Evolutionary conservation across 2,329 filamentous ascomycete genomes (phyloP), one percentile per base, ranked within the genome.

Genomic region (Cladosporium sp.): DNA sequence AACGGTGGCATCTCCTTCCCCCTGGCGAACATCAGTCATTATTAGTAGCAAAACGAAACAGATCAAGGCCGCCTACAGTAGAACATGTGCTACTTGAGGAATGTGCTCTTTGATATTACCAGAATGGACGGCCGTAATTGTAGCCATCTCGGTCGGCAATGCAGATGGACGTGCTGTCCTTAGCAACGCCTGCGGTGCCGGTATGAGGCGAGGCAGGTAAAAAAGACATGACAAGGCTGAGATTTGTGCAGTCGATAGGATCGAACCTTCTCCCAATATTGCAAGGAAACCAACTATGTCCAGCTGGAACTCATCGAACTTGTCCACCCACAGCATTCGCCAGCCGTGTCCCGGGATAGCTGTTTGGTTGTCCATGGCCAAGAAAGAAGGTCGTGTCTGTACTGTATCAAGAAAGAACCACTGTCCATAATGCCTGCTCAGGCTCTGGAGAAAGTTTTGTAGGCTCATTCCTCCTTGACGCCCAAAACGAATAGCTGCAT

Each of bases 211-310:
- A 30, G 75, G 75, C 4, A 77, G 61, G 54, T 72, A 76, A 55
- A 74, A 72, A 59, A 75, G 71, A 60, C 62, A 66, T 7, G 74
- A 77, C 5, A 77, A 64, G 0, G 74, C 74, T 4, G 72, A 70
- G 15, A 78, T 73, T 59, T 77, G 73, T 19, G 74, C 72, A 55
- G 74, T 76, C 33, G 73, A 70, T 7, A 72, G 63, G n/a, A 78
- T 69, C 41, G 70, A 74, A 62, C 74, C 73, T 60, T 78, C 74
- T 38, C 75, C 75, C 25, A 77, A 62, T 53, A 78, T 73, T 50
- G 75, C 75, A 13, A 78, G 71, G 58, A 78, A 77, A 60, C 76
- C 76, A 51, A 78, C 76, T 41, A 78, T 78, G 58, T 78, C 76
- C 41, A 78, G 71, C 56, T 78, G 74, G 12, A 47, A 47, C n/a